phyloP scores from a whole-genome alignment of 345 rosid genomes.

The Salix exigua region DNA sequence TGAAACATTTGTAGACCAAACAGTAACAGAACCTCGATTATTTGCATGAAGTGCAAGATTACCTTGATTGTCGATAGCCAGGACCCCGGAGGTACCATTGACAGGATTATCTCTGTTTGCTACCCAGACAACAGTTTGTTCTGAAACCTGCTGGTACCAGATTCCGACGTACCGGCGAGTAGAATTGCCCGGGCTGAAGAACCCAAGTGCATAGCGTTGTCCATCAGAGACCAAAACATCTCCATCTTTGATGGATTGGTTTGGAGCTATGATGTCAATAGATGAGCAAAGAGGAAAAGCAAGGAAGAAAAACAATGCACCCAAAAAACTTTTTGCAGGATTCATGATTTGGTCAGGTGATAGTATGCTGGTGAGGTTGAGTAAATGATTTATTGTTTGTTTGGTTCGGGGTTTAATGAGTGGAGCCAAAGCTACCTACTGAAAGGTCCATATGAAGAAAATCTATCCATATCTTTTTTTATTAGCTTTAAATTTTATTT shows the following conservation, averaged over 20 bases:
- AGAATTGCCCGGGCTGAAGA: conserved; percentile 14
- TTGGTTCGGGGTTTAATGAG: background rate
- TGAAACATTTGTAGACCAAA: conserved; percentile 8
- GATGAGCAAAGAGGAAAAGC: background rate
- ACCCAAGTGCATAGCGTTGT: background rate
- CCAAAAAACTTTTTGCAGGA: background rate
- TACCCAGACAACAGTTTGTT: conserved; percentile 11
- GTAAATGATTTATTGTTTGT: background rate
- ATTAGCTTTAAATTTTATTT: no score
- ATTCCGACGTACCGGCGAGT: conserved; percentile 12
- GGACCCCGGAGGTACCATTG: conserved; percentile 6
- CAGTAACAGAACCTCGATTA: background rate
- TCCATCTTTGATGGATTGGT: background rate
- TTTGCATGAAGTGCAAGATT: background rate
- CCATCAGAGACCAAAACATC: background rate
- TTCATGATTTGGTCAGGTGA: background rate
- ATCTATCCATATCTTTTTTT: no score
- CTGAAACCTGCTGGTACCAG: conserved; percentile 8
- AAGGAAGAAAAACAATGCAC: background rate
- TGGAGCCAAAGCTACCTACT: background rate
- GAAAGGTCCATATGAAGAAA: no score
- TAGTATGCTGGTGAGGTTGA: background rate
- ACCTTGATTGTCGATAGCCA: conserved; percentile 1
- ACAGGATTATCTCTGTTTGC: conserved; percentile 7
- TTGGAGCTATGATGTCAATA: conserved; percentile 1